phyloP scores from a whole-genome alignment of 2,329 filamentous ascomycete species.

The Fusarium sarcochroum region DNA sequence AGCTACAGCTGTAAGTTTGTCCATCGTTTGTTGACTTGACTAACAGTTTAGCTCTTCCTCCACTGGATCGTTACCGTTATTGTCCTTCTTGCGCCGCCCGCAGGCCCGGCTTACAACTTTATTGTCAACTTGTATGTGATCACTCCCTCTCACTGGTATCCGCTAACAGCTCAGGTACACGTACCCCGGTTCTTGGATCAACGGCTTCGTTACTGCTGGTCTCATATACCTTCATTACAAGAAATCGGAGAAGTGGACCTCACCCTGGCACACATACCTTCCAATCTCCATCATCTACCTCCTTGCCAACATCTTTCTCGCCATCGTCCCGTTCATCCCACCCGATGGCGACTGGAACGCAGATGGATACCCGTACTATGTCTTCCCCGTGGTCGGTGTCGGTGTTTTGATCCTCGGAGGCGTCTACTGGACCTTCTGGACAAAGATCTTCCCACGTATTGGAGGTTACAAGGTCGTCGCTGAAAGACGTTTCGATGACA shows the following conservation, averaged over 20 bases:
- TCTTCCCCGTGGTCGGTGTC: conserved; percentile 69
- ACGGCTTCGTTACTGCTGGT: conserved; percentile 64
- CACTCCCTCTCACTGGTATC: fast-evolving
- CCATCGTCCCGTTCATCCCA: conserved; percentile 68
- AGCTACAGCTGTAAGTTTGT: conserved; percentile 62
- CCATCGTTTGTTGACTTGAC: not conserved
- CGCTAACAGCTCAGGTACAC: conserved; percentile 55
- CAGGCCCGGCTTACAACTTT: conserved; percentile 78
- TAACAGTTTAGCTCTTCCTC: conserved; percentile 64
- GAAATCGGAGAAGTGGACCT: conserved; percentile 66
- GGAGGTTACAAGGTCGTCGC: conserved; percentile 65
- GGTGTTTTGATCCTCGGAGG: conserved; percentile 65
- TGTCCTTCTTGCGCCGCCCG: conserved; percentile 75
- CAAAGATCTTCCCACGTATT: conserved; percentile 62
- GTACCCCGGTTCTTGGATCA: conserved; percentile 68
- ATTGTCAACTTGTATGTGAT: conserved; percentile 64
- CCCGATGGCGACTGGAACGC: conserved; percentile 63
- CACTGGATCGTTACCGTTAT: conserved; percentile 77
- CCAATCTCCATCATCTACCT: conserved; percentile 65
- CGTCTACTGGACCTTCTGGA: conserved; percentile 68
- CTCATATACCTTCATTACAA: conserved; percentile 66
- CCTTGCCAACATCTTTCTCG: conserved; percentile 66
- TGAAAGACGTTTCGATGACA: conserved; percentile 58
- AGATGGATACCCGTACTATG: conserved; percentile 68
- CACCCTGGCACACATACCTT: conserved; percentile 65